A percentile compares a stretch with the other conserved stretches of the same genome.
These are phyloP conservation scores for Fusarium subglutinans DNA, from an alignment of 2,329 filamentous ascomycete genomes.

Conservation along the genomic window DNA sequence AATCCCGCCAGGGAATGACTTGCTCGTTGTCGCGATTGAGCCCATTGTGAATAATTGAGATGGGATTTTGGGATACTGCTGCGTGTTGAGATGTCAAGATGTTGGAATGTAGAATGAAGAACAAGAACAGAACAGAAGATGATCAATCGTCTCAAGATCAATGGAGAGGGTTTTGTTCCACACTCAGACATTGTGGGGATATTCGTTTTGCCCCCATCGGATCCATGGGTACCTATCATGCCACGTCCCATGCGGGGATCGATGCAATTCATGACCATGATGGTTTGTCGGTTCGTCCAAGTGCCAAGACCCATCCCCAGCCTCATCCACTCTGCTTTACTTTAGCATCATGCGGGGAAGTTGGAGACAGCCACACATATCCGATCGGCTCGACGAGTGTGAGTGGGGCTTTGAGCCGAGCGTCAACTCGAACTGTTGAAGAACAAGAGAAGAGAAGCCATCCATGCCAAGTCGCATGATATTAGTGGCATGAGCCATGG, in stretches of 20 bases:
- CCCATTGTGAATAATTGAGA: constrained; percentile 35
- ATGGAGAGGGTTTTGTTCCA: constrained; percentile 15
- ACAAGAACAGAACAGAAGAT: background rate
- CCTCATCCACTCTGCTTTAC: constrained; percentile 5
- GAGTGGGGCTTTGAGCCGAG: constrained; percentile 42
- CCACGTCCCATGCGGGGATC: constrained; percentile 20
- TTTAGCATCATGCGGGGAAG: constrained; percentile 39
- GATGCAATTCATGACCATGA: background rate
- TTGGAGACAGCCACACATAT: constrained; percentile 38
- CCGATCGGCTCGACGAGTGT: constrained; percentile 42
- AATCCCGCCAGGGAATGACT: constrained; percentile 59
- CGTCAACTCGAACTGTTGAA: background rate
- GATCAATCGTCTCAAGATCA: constrained; percentile 14
- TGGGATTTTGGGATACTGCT: background rate
- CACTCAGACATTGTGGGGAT: constrained; percentile 16
- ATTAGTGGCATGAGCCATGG: background rate
- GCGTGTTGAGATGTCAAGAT: background rate
- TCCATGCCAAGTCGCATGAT: constrained; percentile 12
- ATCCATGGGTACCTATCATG: constrained; percentile 16
- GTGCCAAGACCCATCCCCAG: background rate
- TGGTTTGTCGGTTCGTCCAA: constrained; percentile 4
- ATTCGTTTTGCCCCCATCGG: constrained; percentile 13
- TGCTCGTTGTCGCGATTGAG: constrained; percentile 41
- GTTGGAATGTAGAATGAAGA: background rate
- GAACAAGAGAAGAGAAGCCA: background rate